Base-by-base conservation (phyloP, 1,284 basidiomycete genomes). In the Cryptococcus hybrid region DNA sequence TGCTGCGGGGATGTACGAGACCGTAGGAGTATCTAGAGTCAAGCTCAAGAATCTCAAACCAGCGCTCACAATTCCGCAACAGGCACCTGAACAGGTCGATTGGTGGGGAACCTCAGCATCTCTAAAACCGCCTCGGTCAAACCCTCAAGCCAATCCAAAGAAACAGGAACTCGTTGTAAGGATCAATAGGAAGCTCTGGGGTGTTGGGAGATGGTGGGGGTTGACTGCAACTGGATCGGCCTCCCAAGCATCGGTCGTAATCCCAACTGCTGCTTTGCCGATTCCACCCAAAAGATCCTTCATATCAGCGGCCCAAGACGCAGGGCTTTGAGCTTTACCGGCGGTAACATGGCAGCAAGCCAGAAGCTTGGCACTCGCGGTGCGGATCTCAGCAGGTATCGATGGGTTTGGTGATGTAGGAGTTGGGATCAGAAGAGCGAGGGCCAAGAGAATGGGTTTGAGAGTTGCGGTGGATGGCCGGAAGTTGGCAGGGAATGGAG, bases 11-110 rank as follows among this genome's bases (percentile, higher is more conserved):
- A 77, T 68, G 54, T 74, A 73, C 0, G 70, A 37, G 0, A 71
- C 69, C 15, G 64, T 65, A 60, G 82, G 78, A 11, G 84, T 84
- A 39, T 86, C 84, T n/a, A 69, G 69, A 1, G 82, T 82, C 53
- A 86, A 83, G 40, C 82, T 80, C 37, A 92, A 68, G 37, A 78
- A 74, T 47, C 72, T 67, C 6, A 78, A 59, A 5, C 72, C 71
- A 3, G 79, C 61, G 0, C 69, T 59, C 7, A 79, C 69, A 9
- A 81, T 59, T 50, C 70, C 24, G 24, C 24, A 11, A 90, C 69
- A 0, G 92, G 89, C 2, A 94, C 70, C 46, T 84, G 82, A 1
- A 94, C 86, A 7, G 89, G 84, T 13, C 90, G 84, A 45, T 81
- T 77, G 2, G 82, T 84, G 0, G 83, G 77, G 11, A 84, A 80